Conservation (phyloP, 495 filamentous ascomycete genomes). For the Thozetella sp. region DNA sequence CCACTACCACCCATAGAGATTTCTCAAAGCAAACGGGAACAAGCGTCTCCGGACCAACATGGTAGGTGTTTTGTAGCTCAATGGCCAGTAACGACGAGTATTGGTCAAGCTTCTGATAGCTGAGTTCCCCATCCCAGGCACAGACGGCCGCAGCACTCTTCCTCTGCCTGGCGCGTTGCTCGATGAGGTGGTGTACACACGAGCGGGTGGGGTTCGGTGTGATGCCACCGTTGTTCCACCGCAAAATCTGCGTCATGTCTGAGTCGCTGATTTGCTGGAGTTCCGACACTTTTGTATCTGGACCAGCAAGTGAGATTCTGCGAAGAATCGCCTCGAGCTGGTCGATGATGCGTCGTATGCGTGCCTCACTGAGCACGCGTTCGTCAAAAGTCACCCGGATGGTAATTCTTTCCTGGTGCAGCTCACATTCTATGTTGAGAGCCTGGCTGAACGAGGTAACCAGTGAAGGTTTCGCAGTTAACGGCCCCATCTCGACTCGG, state of each 20-base stretch:
- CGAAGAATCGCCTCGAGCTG: background rate
- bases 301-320: background rate
- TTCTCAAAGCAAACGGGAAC: conserved; percentile 37
- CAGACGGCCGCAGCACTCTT: conserved; percentile 14
- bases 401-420: background rate
- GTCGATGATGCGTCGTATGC: background rate
- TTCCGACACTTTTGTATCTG: background rate
- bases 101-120: conserved; percentile 17
- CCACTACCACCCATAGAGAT: conserved; percentile 37
- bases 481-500: background rate
- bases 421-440: background rate
- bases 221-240: background rate
- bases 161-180: conserved; percentile 2
- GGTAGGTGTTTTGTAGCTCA: background rate
- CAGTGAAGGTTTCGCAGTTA: background rate
- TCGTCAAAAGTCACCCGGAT: background rate
- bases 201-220: background rate
- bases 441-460: background rate
- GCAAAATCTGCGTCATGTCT: background rate
- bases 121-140: conserved; percentile 17
- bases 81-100: background rate
- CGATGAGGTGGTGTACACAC: conserved; percentile 1
- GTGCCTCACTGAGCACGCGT: background rate
- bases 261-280: background rate
- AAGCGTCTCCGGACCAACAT: conserved; percentile 7